Conservation (phyloP, 139 green algal species). For the Prasinococcaceae sp. region DNA sequence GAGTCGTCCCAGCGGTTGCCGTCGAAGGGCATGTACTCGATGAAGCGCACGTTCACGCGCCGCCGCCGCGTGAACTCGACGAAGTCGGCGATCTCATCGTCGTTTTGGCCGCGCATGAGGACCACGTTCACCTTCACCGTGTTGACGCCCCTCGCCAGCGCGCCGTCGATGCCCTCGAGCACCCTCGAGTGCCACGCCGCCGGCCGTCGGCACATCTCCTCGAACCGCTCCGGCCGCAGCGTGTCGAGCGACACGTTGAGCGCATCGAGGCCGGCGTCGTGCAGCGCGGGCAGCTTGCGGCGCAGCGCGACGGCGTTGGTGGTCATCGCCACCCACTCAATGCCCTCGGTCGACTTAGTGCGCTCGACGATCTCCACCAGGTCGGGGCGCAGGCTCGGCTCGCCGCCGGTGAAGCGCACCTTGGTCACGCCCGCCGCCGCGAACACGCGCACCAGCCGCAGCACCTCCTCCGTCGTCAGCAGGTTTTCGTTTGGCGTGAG, state of each 20-base stretch:
- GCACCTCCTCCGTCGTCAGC: conserved; percentile 58
- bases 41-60: conserved; percentile 95
- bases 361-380: conserved; percentile 54
- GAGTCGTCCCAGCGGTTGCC: conserved; percentile 77
- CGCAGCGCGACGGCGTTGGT: conserved; percentile 81
- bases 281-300: conserved; percentile 41
- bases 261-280: conserved; percentile 50
- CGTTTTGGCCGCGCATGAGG: conserved; percentile 90
- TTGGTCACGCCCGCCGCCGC: conserved; percentile 72
- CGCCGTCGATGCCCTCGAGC: conserved; percentile 53
- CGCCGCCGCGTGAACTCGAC: conserved; percentile 63
- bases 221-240: conserved; percentile 68
- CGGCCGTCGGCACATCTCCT: conserved; percentile 62
- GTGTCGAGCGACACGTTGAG: conserved; percentile 95
- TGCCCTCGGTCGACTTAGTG: conserved; percentile 11
- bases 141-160: conserved; percentile 58
- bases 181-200: conserved; percentile 68
- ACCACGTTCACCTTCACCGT: conserved; percentile 92
- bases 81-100: conserved; percentile 92
- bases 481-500: conserved; percentile 55
- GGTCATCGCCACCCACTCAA: conserved; percentile 71
- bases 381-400: conserved; percentile 85
- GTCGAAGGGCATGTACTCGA: conserved; percentile 99
- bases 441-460: conserved; percentile 54
- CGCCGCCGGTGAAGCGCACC: conserved; percentile 87